Evolutionary conservation across 768 basidiomycete genomes (phyloP).

Genomic region (Tremella mesenterica): DNA sequence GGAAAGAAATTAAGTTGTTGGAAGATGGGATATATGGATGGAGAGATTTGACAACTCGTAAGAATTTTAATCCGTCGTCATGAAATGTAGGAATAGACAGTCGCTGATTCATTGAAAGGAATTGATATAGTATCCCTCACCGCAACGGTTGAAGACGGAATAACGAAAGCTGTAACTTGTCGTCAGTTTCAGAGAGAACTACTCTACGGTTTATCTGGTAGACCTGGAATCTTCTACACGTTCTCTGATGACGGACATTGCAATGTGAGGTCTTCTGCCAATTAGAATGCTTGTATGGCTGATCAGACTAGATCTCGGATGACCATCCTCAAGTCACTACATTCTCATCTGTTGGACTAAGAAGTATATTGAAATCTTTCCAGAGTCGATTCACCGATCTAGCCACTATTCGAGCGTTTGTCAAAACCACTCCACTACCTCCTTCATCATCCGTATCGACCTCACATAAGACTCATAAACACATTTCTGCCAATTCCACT

Average conservation of each 20-base stretch:
- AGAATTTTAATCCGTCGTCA: too few species aligned
- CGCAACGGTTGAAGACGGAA: too few species aligned
- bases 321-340: conserved; percentile 18
- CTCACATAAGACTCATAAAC: not conserved
- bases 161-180: too few species aligned
- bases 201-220: conserved; percentile 25
- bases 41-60: conserved; percentile 22
- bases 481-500: too few species aligned
- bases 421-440: not conserved
- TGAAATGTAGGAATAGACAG: too few species aligned
- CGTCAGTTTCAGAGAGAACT: conserved; percentile 32
- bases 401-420: conserved; percentile 8
- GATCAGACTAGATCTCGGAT: conserved; percentile 7
- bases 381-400: conserved; percentile 5
- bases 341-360: conserved; percentile 9
- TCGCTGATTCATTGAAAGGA: too few species aligned
- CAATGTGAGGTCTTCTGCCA: conserved; percentile 3
- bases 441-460: not conserved
- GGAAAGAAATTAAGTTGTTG: not conserved
- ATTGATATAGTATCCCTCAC: too few species aligned
- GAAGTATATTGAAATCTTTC: conserved; percentile 7
- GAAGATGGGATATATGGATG: conserved; percentile 22
- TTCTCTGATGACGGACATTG: conserved; percentile 5
- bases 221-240: conserved; percentile 20
- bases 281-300: not conserved